Base-by-base conservation (phyloP, 768 basidiomycete species). In the Tylopilus felleus region DNA sequence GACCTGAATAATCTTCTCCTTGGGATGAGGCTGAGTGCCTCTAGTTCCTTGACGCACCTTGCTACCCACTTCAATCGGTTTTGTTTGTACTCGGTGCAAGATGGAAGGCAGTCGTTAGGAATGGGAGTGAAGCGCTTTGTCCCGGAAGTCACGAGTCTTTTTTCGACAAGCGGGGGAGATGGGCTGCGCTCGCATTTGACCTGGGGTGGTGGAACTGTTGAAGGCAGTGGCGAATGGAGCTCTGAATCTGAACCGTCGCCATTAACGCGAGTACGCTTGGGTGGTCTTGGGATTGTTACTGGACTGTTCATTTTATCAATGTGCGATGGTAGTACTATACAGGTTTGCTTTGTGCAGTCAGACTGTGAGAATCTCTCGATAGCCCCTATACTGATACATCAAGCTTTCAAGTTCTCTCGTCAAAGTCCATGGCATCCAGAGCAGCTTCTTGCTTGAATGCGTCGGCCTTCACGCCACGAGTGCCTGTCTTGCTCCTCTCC, bases 1-100 rank as follows among this genome's bases (percentile, higher is more conserved):
- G 29, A 71, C 69, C 69, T 65, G 31, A 73, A 52, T 21, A 67
- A 29, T 28, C 57, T 55, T 49, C 61, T 71, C 53, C 55, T 64
- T n/a, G 53, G 39, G n/a, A 59, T 49, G 43, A 71, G 62, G 49
- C 51, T 55, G 8, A 63, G 44, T 28, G 36, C 59, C 27, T 60
- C 58, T 31, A 66, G 9, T 39, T 71, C 65, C 31, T 49, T 51
- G 36, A 42, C 43, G 25, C 61, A 64, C 19, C 35, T 52, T 22
- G 51, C 54, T 8, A 45, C 48, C 71, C 69, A 73, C 42, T 45
- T 28, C 12, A 17, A 52, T 27, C 67, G 52, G 22, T 71, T 62
- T 8, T 49, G 56, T 47, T 22, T 67, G 38, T 66, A 63, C 21
- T 36, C 50, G 8, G 53, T 40, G 35, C 53, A 51, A 8, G 67